Conservation (phyloP, 495 filamentous ascomycete genomes). For the Lasiosphaeria ovina region DNA sequence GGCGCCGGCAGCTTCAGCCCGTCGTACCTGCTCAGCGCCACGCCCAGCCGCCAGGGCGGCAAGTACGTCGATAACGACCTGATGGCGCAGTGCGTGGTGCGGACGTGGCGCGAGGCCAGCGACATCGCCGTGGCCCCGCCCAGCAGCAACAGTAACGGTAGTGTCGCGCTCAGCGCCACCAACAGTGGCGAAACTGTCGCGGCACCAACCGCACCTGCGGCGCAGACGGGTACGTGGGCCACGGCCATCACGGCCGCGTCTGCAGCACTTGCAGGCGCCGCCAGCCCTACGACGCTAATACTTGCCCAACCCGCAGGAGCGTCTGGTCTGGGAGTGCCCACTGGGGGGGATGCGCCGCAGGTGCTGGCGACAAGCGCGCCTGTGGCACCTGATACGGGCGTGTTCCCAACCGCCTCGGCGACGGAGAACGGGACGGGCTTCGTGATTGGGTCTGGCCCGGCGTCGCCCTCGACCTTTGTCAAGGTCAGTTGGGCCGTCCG, state of each 20-base stretch:
- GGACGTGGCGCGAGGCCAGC: slow-evolving; percentile 25
- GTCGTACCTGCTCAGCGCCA: slow-evolving; percentile 45
- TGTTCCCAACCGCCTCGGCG: no score
- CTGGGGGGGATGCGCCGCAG: no score
- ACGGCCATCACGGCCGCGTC: neutral
- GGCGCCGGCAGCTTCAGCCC: slow-evolving; percentile 48
- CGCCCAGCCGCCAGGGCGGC: slow-evolving; percentile 40
- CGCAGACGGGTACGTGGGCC: neutral
- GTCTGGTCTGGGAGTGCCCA: no score
- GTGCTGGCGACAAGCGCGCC: no score
- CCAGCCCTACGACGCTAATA: no score
- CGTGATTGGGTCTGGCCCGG: no score
- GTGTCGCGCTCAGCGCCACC: neutral
- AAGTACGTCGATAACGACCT: slow-evolving; percentile 40
- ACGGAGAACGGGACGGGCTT: no score
- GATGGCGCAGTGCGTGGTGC: slow-evolving; percentile 39
- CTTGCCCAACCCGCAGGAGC: no score
- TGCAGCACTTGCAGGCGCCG: no score
- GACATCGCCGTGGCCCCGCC: slow-evolving; percentile 11
- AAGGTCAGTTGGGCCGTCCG: no score
- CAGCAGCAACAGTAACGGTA: neutral
- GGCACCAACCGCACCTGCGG: neutral
- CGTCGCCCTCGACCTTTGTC: no score
- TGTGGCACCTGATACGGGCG: no score
- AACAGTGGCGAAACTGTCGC: neutral